Conservation (phyloP, 2,329 filamentous ascomycete genomes). For the Ophiognomonia clavigignenti-juglandacearum region DNA sequence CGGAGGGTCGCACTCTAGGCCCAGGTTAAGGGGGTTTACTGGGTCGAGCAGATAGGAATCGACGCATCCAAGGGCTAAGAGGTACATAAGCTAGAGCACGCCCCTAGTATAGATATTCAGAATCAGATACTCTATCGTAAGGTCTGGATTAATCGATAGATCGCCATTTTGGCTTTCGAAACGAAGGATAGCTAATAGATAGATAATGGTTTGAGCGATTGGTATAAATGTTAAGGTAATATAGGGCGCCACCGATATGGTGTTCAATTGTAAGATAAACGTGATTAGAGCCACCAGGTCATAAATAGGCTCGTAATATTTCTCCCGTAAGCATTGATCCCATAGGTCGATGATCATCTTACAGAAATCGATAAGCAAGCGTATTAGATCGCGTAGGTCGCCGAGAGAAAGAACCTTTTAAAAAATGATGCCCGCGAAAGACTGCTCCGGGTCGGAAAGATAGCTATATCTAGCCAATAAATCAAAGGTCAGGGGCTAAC, state of each 20-base stretch:
- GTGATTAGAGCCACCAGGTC: conserved; percentile 61
- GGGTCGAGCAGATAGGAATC: conserved; percentile 14
- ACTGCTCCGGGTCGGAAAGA: conserved; percentile 56
- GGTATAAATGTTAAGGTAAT: conserved; percentile 54
- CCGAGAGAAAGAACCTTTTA: conserved; percentile 59
- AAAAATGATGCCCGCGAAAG: conserved; percentile 63
- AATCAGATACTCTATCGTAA: conserved; percentile 38
- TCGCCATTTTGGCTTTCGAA: conserved; percentile 46
- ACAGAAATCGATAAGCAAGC: conserved; percentile 60
- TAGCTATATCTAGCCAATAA: conserved; percentile 59
- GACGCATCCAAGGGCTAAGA: conserved; percentile 54
- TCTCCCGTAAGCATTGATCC: conserved; percentile 61
- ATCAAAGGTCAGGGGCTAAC: conserved; percentile 62
- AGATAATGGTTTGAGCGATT: conserved; percentile 54
- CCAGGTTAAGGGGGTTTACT: conserved; percentile 12
- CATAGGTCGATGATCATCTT: conserved; percentile 62
- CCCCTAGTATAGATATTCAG: conserved; percentile 57
- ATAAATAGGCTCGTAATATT: conserved; percentile 57
- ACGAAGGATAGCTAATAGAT: conserved; percentile 52
- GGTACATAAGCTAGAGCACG: conserved; percentile 62
- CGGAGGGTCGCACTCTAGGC: conserved; percentile 21
- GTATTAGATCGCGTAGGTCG: conserved; percentile 41
- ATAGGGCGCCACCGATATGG: conserved; percentile 51
- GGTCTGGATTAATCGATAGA: conserved; percentile 36
- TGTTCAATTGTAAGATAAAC: conserved; percentile 59